Conservation (phyloP, 257 asterid genomes). For the Salvia splendens region DNA sequence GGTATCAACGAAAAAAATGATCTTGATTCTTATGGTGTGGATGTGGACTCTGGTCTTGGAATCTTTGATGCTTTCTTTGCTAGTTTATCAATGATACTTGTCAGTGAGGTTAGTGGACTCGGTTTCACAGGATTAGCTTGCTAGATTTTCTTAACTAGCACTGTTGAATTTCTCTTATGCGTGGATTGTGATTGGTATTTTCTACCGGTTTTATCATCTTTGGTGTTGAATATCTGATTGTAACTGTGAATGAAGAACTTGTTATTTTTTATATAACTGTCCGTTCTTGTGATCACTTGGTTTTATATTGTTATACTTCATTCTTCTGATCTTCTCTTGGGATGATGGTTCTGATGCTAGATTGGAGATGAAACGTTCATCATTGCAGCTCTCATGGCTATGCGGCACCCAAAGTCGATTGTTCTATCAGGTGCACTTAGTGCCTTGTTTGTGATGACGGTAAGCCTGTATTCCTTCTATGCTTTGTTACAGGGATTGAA, state of each 20-base stretch:
- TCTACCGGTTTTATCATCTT: constrained; percentile 13
- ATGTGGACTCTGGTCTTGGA: constrained; percentile 81
- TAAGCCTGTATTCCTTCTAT: constrained; percentile 41
- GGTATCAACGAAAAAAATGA: constrained; percentile 45
- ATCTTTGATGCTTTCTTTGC: constrained; percentile 83
- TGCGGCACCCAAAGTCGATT: constrained; percentile 97
- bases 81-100: constrained; percentile 90
- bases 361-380: constrained; percentile 96
- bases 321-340: neutral
- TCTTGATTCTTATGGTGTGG: constrained; percentile 46
- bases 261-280: constrained; percentile 17
- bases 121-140: neutral
- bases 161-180: constrained; percentile 3
- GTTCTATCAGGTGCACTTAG: constrained; percentile 97
- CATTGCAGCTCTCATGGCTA: constrained; percentile 98
- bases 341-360: constrained; percentile 41
- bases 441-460: constrained; percentile 95
- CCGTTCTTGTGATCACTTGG: constrained; percentile 10
- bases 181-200: constrained; percentile 9
- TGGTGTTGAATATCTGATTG: neutral
- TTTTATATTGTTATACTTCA: constrained; percentile 4
- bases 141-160: neutral
- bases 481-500: neutral
- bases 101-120: constrained; percentile 74
- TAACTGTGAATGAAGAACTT: constrained; percentile 5